Evolutionary conservation across 306 rosid genomes (phyloP).

Genomic region (Inga oerstediana): DNA sequence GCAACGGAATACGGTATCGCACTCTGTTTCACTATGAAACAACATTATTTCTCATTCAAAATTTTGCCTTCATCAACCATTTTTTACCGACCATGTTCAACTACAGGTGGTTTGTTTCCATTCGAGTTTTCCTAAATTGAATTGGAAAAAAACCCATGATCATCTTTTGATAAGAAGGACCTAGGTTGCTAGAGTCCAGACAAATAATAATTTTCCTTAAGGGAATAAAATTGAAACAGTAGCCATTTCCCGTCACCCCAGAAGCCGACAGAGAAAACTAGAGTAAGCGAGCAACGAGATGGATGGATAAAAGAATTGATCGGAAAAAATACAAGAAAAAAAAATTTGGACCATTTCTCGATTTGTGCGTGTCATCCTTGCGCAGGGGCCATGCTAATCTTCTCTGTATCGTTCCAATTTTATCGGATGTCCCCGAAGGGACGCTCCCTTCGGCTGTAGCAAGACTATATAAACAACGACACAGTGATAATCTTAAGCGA

Average conservation of each 20-base stretch:
- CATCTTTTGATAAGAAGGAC: too few species aligned
- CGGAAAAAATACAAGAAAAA: neutral
- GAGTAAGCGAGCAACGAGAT: too few species aligned
- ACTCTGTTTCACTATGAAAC: too few species aligned
- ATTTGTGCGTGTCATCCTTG: neutral
- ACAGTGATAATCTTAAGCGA: neutral
- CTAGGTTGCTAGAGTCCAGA: too few species aligned
- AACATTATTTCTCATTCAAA: too few species aligned
- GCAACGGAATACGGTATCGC: too few species aligned
- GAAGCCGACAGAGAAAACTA: neutral
- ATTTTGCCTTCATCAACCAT: too few species aligned
- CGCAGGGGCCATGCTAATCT: neutral
- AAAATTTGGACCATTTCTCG: neutral
- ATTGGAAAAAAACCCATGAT: too few species aligned
- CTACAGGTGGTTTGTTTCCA: too few species aligned
- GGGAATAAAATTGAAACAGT: neutral
- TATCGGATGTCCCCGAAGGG: constrained; percentile 26
- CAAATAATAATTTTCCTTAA: neutral
- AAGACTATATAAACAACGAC: neutral
- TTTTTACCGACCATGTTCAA: too few species aligned
- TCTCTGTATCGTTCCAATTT: neutral
- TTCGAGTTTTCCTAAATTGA: too few species aligned
- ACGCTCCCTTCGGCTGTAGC: accelerated
- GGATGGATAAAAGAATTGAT: neutral
- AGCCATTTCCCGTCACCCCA: neutral